These are phyloP conservation scores for Clitopilus passeckerianus DNA, from an alignment of 768 basidiomycete genomes.

Conservation along the genomic window DNA sequence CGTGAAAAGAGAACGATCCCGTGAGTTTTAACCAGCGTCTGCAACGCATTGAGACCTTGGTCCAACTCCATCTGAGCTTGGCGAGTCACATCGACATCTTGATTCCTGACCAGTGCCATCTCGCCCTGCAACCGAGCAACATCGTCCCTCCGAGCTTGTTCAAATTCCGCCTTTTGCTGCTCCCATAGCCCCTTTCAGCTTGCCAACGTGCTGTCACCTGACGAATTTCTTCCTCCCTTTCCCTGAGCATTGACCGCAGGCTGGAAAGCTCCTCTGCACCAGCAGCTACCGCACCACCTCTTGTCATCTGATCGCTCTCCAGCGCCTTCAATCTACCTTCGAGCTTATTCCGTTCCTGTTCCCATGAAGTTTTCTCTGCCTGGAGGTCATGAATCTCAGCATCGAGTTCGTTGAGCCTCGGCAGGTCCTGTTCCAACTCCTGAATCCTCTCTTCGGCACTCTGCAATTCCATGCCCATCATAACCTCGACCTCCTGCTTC, in stretches of 20 bases:
- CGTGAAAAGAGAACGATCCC: constrained; percentile 49
- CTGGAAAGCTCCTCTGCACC: constrained; percentile 33
- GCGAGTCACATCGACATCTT: constrained; percentile 29
- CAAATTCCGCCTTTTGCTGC: constrained; percentile 39
- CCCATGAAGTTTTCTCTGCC: constrained; percentile 47
- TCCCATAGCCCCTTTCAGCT: constrained; percentile 46
- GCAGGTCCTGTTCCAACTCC: constrained; percentile 51
- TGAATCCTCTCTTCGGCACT: constrained; percentile 61
- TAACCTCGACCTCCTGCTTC: constrained; percentile 65
- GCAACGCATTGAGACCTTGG: constrained; percentile 40
- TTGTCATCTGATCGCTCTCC: constrained; percentile 22
- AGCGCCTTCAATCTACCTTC: constrained; percentile 35
- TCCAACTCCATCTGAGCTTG: constrained; percentile 46
- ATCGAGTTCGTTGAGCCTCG: constrained; percentile 44
- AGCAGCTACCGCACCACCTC: constrained; percentile 34
- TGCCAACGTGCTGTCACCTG: constrained; percentile 34
- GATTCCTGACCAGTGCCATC: constrained; percentile 36
- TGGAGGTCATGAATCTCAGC: constrained; percentile 40
- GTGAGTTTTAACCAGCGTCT: constrained; percentile 49
- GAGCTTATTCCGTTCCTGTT: constrained; percentile 38
- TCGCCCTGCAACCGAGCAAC: constrained; percentile 42
- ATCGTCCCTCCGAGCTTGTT: constrained; percentile 46
- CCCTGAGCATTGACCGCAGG: constrained; percentile 30
- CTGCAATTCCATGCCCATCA: constrained; percentile 61
- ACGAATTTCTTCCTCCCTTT: constrained; percentile 33